phyloP scores from a whole-genome alignment of 768 basidiomycete species.

The Collybia sp. region DNA sequence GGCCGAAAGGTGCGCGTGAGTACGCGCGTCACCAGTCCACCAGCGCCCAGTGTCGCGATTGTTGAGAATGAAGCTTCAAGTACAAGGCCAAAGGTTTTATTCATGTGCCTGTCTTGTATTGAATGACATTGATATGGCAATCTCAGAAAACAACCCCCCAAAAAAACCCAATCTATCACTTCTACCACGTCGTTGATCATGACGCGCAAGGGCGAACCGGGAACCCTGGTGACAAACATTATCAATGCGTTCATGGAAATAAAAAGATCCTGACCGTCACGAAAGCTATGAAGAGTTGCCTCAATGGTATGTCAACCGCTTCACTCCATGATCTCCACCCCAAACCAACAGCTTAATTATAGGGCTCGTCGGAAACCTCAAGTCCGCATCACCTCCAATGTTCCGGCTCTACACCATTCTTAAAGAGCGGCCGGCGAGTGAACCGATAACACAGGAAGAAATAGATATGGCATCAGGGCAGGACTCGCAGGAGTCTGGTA shows the following conservation, averaged over 20 bases:
- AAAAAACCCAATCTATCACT: constrained; percentile 12
- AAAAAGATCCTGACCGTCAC: constrained; percentile 12
- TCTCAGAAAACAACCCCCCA: too few species aligned
- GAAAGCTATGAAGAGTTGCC: constrained; percentile 5
- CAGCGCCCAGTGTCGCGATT: too few species aligned
- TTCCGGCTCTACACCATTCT: constrained; percentile 7
- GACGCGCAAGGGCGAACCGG: constrained; percentile 9
- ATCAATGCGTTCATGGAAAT: constrained; percentile 12
- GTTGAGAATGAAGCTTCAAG: too few species aligned
- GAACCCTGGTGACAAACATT: constrained; percentile 16
- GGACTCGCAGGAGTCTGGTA: constrained; percentile 1
- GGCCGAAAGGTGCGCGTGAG: too few species aligned
- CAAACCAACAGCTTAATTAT: background rate
- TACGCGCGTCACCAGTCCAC: background rate
- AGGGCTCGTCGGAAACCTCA: constrained; percentile 8
- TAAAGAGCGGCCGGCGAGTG: background rate
- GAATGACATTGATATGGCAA: too few species aligned
- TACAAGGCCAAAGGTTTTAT: too few species aligned
- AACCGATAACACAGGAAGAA: constrained; percentile 6
- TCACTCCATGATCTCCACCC: background rate
- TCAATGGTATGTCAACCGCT: background rate
- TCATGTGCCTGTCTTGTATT: too few species aligned
- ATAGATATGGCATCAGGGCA: constrained; percentile 5
- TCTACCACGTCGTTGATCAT: constrained; percentile 8
- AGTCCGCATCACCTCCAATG: constrained; percentile 4